Base-by-base conservation (phyloP, 2,329 filamentous ascomycete species). In the Aspergillus neotritici region DNA sequence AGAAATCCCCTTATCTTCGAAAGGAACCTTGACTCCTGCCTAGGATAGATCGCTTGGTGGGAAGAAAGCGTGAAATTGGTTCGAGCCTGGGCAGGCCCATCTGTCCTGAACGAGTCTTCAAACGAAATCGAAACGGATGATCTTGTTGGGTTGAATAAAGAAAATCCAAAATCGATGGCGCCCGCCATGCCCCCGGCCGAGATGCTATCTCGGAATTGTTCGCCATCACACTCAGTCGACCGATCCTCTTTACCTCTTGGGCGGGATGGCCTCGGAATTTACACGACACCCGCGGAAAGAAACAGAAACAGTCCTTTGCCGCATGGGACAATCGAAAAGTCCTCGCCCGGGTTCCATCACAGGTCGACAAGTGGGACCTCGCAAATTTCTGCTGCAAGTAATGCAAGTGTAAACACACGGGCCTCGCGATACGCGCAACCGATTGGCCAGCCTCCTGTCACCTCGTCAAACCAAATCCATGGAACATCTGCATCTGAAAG, bases 121-220 rank as follows among this genome's bases (percentile, higher is more conserved):
- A 51, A 57, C 4, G 31, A 40, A 10, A 25, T 2, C 21, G 9
- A 9, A 8, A 25, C 9, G 2, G 7, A 9, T 6, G 9, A 9
- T 25, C 6, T 9, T 25, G 5, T 25, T 25, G 21, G 9, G 28
- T 57, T 49, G 44, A 43, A 42, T 39, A 53, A 55, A 14, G 34
- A 32, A 32, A 43, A 48, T 8, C 35, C 50, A 1, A 64, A 58
- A 38, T 45, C 57, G 16, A 65, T 65, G 37, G 53, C 56, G 4
- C 76, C 75, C 57, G 72, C 77, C 59, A 79, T 79, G 57, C 76
- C 77, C 3, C 73, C 78, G 46, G 63, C 78, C 40, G 71, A 75
- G 40, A 79, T 77, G 57, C 65, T 75, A 49, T 73, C 75, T 14
- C 65, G 67, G 35, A 69, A 73, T 46, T 74, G 75, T 51, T 65